Percentiles rank a stretch among this genome's conserved stretches.
Conservation (phyloP, 73 alveolate genomes). For the Tetrahymena malaccensis region DNA sequence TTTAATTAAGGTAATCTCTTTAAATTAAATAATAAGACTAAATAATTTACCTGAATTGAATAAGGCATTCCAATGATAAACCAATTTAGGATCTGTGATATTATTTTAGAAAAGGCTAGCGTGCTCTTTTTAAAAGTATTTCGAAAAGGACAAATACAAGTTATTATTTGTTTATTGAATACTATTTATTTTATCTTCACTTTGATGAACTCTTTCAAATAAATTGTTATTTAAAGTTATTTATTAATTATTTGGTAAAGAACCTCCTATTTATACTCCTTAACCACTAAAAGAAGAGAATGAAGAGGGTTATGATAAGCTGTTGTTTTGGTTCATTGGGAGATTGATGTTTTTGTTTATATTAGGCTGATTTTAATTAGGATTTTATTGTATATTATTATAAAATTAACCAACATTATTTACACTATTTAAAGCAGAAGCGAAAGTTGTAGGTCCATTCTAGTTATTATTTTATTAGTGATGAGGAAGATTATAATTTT, state of each 20-base stretch:
- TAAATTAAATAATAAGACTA: no score
- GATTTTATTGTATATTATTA: no score
- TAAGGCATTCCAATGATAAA: neutral
- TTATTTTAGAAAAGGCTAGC: neutral
- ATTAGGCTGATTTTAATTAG: neutral
- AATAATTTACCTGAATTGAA: neutral
- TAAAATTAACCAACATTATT: no score
- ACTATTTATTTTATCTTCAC: neutral
- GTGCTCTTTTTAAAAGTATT: neutral
- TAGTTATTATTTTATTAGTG: neutral
- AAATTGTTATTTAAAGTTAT: neutral
- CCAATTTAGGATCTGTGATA: neutral
- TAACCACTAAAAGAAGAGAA: neutral
- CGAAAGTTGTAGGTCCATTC: neutral
- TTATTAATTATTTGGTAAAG: neutral
- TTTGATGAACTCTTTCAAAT: neutral
- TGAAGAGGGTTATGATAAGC: neutral
- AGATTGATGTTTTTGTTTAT: neutral
- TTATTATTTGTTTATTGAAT: neutral
- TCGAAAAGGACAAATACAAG: neutral
- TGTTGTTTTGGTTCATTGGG: neutral
- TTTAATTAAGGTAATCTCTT: neutral
- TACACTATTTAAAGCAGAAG: neutral
- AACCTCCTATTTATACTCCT: neutral
- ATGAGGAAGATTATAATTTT: neutral